phyloP scores from a whole-genome alignment of 345 rosid genomes.

The Stellera chamaejasme region DNA sequence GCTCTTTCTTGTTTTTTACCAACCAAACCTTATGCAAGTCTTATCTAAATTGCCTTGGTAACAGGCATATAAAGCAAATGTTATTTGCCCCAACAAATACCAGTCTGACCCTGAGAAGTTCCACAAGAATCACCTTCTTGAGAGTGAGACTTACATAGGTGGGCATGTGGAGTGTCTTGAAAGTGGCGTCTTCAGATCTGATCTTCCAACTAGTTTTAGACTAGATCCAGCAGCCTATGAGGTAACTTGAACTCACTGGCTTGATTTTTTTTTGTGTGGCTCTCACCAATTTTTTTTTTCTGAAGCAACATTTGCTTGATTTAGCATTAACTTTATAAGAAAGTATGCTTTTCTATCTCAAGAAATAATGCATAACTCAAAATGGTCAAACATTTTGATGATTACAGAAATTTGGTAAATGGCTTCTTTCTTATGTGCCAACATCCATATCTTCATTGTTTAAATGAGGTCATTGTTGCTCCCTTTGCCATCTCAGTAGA shows the following conservation, averaged over 20 bases:
- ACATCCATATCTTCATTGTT: too few species aligned
- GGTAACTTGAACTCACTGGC: slow-evolving; percentile 23
- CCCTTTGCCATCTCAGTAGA: too few species aligned
- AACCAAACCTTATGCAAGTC: background rate
- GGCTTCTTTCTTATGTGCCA: too few species aligned
- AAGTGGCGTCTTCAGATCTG: slow-evolving; percentile 98
- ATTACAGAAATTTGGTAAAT: too few species aligned
- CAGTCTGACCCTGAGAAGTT: slow-evolving; percentile 89
- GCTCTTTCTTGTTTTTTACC: slow-evolving; percentile 4
- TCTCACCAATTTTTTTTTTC: too few species aligned
- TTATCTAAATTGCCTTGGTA: slow-evolving; percentile 7
- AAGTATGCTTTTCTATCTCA: too few species aligned
- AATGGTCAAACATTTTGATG: too few species aligned
- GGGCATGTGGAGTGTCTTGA: slow-evolving; percentile 99
- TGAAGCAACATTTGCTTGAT: too few species aligned
- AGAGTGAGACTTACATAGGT: slow-evolving; percentile 96
- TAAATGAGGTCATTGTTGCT: too few species aligned
- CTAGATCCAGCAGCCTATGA: slow-evolving; percentile 73
- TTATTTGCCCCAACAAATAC: slow-evolving; percentile 95
- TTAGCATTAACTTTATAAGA: too few species aligned
- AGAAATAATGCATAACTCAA: too few species aligned
- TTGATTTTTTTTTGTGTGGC: too few species aligned
- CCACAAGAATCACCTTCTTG: slow-evolving; percentile 72
- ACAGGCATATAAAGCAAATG: slow-evolving; percentile 90
- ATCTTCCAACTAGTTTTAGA: slow-evolving; percentile 86